Evolutionary conservation across 2,329 filamentous ascomycete genomes (phyloP), one percentile per base, ranked within the genome.

Genomic region (Penicillium verrucosum): DNA sequence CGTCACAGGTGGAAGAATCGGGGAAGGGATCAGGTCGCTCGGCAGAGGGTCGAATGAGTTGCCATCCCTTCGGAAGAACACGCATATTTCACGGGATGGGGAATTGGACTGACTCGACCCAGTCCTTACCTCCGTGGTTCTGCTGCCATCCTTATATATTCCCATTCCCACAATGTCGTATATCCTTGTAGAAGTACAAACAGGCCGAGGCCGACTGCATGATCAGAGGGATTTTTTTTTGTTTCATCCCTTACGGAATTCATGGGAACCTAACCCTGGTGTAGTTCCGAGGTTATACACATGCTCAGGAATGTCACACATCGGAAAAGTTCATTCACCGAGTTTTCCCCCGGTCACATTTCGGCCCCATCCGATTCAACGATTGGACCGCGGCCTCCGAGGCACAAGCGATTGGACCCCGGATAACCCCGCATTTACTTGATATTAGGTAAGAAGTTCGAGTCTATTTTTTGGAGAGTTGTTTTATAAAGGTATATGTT

Each of bases 401-500:
- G 52, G 48, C 41, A 32, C 49, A 48, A 62, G 57, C 52, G 56
- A 64, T 60, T 62, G 60, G 61, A 65, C 62, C 63, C 62, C 63
- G 62, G 64, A 41, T 51, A 65, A 65, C 64, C 64, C 64, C 64
- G 64, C 64, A 66, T 66, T 66, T 59, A 29, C 34, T 54, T 63
- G 49, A 34, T 50, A 58, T 65, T 65, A 65, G 60, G 62, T 65
- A 64, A 61, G 27, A 38, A 12, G 23, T 43, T 43, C 21, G 11
- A 21, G 38, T 23, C 4, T 6, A 21, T 10, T 42, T 42, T 27
- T 32, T 34, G 5, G 32, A 5, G 12, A 16, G 2, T 12, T 38
- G 2, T 12, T 38, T 38, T 38, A 3, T 3, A 7, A 21, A 10
- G 5, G 9, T 12, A 12, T 21, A 21, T 21, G 21, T 21, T 21